Conservation (phyloP, 2,329 filamentous ascomycete genomes). For the Clonostachys rosea region DNA sequence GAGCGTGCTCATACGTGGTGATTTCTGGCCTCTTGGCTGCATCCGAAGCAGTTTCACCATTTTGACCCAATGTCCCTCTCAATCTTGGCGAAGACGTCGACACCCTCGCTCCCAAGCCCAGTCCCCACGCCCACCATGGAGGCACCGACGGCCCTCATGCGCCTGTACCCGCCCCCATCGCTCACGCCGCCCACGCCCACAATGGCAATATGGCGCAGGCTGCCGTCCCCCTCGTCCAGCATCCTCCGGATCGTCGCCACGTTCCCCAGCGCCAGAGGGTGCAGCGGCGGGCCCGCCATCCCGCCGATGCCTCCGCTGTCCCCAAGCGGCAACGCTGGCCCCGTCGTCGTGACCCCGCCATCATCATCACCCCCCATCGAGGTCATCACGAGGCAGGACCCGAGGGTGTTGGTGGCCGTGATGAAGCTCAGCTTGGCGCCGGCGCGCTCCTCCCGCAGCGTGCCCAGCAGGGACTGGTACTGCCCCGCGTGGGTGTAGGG, state of each 20-base stretch:
- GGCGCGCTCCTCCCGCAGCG: constrained; percentile 31
- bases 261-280: constrained; percentile 71
- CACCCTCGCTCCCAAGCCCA: constrained; percentile 59
- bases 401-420: constrained; percentile 70
- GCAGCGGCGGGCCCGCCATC: constrained; percentile 66
- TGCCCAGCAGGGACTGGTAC: constrained; percentile 50
- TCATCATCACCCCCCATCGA: constrained; percentile 3
- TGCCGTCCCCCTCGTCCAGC: constrained; percentile 41
- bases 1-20: too few relatives aligned
- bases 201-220: constrained; percentile 51
- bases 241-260: constrained; percentile 61
- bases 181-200: constrained; percentile 71
- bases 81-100: constrained; percentile 59
- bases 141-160: constrained; percentile 66
- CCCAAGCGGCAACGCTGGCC: constrained; percentile 41
- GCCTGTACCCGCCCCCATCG: constrained; percentile 54
- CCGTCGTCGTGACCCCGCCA: background rate
- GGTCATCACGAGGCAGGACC: constrained; percentile 57
- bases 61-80: constrained; percentile 11
- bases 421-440: constrained; percentile 53
- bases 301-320: constrained; percentile 55
- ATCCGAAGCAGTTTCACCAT: constrained; percentile 7
- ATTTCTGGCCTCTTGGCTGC: too few relatives aligned
- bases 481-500: constrained; percentile 70
- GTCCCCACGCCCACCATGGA: constrained; percentile 65